phyloP scores from a whole-genome alignment of 352 stramenopile species.

The Phytopythium cucurbitacearum region DNA sequence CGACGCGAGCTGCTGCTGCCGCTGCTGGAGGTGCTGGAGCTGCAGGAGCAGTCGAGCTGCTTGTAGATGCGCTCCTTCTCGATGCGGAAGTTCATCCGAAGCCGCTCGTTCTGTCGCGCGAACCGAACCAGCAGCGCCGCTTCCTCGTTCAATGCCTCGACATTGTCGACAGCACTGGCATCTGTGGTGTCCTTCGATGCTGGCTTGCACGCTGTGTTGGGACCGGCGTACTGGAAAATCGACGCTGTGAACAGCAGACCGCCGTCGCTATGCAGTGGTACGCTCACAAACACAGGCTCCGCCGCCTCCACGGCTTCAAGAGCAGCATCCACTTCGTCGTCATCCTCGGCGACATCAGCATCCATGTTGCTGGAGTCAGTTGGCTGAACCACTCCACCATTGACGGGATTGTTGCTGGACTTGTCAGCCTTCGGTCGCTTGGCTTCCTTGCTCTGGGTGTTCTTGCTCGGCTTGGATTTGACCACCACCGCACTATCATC shows the following conservation, averaged over 20 bases:
- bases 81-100: conserved; percentile 40
- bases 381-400: no score
- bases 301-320: conserved; percentile 33
- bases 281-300: conserved; percentile 33
- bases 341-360: conserved; percentile 10
- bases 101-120: conserved; percentile 38
- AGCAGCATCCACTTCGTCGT: conserved; percentile 23
- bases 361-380: not conserved
- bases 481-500: not conserved
- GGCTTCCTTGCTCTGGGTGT: not conserved
- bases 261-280: conserved; percentile 34
- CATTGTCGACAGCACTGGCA: conserved; percentile 7
- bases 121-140: conserved; percentile 39
- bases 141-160: conserved; percentile 24
- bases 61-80: conserved; percentile 48
- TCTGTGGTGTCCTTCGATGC: not conserved
- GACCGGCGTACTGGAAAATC: conserved; percentile 33
- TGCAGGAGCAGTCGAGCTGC: conserved; percentile 37
- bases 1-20: not conserved
- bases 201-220: not conserved
- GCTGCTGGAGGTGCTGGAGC: conserved; percentile 8
- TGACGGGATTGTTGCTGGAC: not conserved
- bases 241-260: conserved; percentile 32
- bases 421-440: not conserved
- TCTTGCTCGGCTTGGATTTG: conserved; percentile 8